These are phyloP conservation scores for Xanthoconium purpureum DNA, from an alignment of 768 basidiomycete genomes.

Conservation along the genomic window DNA sequence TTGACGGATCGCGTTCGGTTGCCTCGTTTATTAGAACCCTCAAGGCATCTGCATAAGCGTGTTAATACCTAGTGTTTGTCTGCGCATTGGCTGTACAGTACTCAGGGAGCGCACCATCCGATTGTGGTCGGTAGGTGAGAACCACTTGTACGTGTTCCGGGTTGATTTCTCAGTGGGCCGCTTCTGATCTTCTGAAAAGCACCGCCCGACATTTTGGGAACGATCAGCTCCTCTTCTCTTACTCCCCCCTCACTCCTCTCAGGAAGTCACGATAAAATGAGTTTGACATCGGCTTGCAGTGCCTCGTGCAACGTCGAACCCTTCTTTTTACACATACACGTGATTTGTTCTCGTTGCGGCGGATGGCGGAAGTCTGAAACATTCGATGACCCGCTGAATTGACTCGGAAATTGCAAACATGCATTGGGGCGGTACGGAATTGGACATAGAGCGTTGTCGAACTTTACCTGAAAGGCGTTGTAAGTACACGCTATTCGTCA, in stretches of 20 bases:
- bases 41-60: not conserved
- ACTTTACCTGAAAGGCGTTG: constrained; percentile 45
- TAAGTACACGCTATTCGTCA: constrained; percentile 45
- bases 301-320: not conserved
- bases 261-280: not conserved
- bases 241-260: too few species aligned
- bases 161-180: too few species aligned
- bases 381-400: not conserved
- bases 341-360: not conserved
- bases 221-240: too few species aligned
- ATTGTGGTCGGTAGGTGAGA: too few species aligned
- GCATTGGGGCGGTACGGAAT: not conserved
- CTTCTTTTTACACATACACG: not conserved
- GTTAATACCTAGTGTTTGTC: not conserved
- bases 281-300: not conserved
- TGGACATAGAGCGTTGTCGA: constrained; percentile 28
- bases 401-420: constrained; percentile 1
- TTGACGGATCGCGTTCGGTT: not conserved
- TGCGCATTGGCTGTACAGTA: not conserved
- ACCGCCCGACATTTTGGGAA: too few species aligned
- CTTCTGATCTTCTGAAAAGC: too few species aligned
- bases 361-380: not conserved
- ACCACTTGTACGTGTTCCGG: too few species aligned
- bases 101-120: not conserved
- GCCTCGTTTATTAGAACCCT: not conserved